A percentile compares a stretch with the other conserved stretches of the same genome.
These are phyloP conservation scores for Physcomitrium patens DNA, from an alignment of 225 moss, liverwort and hornwort genomes.

Conservation along the genomic window DNA sequence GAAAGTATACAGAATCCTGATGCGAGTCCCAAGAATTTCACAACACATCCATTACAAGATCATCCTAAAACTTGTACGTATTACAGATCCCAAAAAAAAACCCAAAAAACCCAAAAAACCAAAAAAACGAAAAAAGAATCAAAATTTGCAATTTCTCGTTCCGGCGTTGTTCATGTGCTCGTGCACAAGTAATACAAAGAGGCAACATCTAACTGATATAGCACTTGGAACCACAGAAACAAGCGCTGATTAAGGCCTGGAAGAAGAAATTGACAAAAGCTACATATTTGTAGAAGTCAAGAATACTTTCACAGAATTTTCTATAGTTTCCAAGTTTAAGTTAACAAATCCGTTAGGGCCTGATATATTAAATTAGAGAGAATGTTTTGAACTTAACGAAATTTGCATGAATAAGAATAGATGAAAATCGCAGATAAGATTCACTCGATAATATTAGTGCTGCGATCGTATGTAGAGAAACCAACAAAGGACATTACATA, in stretches of 20 bases:
- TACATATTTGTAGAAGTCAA: not conserved
- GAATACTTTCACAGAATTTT: not conserved
- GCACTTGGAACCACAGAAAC: not conserved
- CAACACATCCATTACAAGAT: constrained; percentile 6
- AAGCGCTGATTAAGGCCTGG: not conserved
- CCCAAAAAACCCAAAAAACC: too few species aligned
- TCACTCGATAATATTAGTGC: not conserved
- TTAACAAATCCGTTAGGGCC: too few species aligned
- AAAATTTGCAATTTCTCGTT: constrained; percentile 8
- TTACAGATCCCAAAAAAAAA: constrained; percentile 4
- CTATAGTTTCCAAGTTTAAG: too few species aligned
- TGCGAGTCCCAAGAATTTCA: not conserved
- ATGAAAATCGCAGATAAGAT: not conserved
- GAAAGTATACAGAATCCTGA: constrained; percentile 98
- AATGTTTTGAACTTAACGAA: not conserved
- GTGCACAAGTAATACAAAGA: not conserved
- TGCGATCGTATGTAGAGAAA: not conserved
- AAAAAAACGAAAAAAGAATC: not conserved
- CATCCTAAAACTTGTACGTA: not conserved
- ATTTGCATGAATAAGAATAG: not conserved
- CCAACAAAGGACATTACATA: constrained; percentile 23
- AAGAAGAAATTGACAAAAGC: not conserved
- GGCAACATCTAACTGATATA: not conserved
- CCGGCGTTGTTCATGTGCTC: not conserved
- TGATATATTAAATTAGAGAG: too few species aligned